phyloP scores from a whole-genome alignment of 2,329 filamentous ascomycete species.

The Grosmannia huntii region DNA sequence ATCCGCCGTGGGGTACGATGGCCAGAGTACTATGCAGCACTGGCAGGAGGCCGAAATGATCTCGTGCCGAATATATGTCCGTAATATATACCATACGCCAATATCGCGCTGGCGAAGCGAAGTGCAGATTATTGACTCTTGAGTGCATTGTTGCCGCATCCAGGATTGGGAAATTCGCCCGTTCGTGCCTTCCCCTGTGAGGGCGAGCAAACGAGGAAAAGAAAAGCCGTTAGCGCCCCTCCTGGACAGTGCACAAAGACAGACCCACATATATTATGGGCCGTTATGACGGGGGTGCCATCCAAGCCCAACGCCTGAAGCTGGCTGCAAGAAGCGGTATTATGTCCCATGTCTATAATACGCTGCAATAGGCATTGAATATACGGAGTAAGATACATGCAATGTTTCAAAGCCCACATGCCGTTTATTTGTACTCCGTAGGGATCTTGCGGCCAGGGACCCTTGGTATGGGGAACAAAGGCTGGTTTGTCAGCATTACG shows the following conservation, averaged over 20 bases:
- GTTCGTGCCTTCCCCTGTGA: not conserved
- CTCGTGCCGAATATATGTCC: not conserved
- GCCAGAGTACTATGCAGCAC: not conserved
- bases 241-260: not conserved
- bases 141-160: not conserved
- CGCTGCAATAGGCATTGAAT: not conserved
- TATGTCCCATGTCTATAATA: not conserved
- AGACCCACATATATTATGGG: not conserved
- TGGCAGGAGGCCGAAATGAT: not conserved
- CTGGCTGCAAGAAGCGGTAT: not conserved
- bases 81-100: not conserved
- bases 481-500: not conserved
- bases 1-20: not conserved
- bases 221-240: not conserved
- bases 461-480: not conserved
- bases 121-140: not conserved
- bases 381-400: no score
- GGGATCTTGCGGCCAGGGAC: not conserved
- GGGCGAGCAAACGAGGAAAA: not conserved
- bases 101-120: not conserved
- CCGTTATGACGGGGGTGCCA: not conserved
- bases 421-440: not conserved
- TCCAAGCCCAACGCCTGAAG: not conserved
- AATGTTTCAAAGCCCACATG: not conserved
- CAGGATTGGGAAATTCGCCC: not conserved